Base-by-base conservation (phyloP, 345 rosid species). In the Erysimum cheiranthoides region DNA sequence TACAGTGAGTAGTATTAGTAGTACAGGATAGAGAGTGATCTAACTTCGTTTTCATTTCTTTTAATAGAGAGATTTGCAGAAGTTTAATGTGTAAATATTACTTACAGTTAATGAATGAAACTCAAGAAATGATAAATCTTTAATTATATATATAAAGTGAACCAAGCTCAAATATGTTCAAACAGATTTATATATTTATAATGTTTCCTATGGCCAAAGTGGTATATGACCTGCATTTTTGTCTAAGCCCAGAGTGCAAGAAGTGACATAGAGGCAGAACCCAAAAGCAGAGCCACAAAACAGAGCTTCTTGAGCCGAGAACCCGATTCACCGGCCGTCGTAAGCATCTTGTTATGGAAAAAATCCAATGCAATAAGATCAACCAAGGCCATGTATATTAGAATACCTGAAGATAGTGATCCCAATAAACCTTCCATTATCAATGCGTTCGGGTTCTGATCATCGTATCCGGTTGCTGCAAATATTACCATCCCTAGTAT, bases 361-460 rank as follows among this genome's bases (percentile, higher is more conserved):
- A 94, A 94, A 61, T 94, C 98, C 16, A 73, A 73, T 3, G 98
- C 95, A 17, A 94, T 82, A 13, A 94, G 96, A 81, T 94, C 98
- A 40, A 94, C 98, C 0, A 94, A 86, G 6, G 93, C 96, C 98
- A 94, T 94, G 88, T 92, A 94, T 31, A 94, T 86, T 12, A 94
- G 88, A 52, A 94, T 81, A 7, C 98, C 98, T 4, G 97, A 86
- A 2, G 98, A 94, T 1, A 94, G 38, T 21, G 97, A 86, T 13
- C 98, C 98, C 46, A 94, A 65, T 38, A 94, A 50, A 12, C 98
- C 98, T 61, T 94, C 98, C 86, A 92, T 85, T 35, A 94, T 88
- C 84, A 94, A 74, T 11, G 98, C 91, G 27, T 88, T 85, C 0
- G 96, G 85, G 59, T 79, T 94, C 34, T 82, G 87, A 65, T 94